Base-by-base conservation (phyloP, 164 flowering plant species). In the Saururus chinensis region DNA sequence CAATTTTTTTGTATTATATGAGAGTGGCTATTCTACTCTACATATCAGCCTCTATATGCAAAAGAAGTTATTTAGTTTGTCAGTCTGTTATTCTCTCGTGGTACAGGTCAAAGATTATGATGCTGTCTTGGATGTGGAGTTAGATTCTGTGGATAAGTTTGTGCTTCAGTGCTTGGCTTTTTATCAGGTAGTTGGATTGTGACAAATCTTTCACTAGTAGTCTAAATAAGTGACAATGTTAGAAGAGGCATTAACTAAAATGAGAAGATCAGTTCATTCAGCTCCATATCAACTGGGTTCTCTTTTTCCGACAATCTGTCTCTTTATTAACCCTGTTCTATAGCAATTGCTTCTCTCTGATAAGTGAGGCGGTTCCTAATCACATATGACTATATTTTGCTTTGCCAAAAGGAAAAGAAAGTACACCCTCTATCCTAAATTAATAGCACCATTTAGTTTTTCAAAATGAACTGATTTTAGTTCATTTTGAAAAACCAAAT, bases 141-240 rank as follows among this genome's bases (percentile, higher is more conserved):
- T 87, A 59, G 97, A 93, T 73, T 81, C 97, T 19, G 71, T 84
- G 92, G 99, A 90, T 21, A 90, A 88, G 57, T 93, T 93, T 79
- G 87, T 83, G 68, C 85, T 93, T 37, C 99, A 93, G 60, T 93
- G 99, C 81, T 61, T 90, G 69, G 92, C 95, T 56, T 88, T 90
- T 70, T 93, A 93, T 80, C 99, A 93, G 96, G 99, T 93, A 67
- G 60, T 4, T 9, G 51, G 9, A 21, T 56, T 17, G 14, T 16
- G 24, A 14, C 35, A 56, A 56, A 24, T 22, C 49, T 17, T 45
- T 45, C 17, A 45, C 14, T 45, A 45, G 7, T 12, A 45, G 49
- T 12, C 11, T 45, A 45, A 45, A 12, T 45, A 45, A n/a, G n/a
- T n/a, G n/a, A n/a, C n/a, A n/a, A n/a, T n/a, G n/a, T n/a, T n/a